Conservation (phyloP, 495 filamentous ascomycete genomes). For the Penicillium malachiteum region DNA sequence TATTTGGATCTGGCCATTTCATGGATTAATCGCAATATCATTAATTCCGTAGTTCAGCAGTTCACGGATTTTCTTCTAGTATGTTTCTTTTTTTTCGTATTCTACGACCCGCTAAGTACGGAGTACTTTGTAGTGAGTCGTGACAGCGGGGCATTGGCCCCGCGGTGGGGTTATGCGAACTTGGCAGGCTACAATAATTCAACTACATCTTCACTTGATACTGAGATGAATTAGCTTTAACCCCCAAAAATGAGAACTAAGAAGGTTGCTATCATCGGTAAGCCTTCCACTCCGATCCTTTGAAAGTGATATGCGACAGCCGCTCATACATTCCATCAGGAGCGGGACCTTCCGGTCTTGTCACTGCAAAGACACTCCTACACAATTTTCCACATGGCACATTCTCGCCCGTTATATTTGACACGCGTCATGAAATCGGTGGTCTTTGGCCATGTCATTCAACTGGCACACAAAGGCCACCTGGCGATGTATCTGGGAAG, state of each 20-base stretch:
- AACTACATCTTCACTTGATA: neutral
- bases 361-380: constrained; percentile 76
- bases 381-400: constrained; percentile 53
- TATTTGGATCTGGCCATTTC: no score
- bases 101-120: neutral
- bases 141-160: neutral
- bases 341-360: constrained; percentile 78
- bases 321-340: constrained; percentile 41
- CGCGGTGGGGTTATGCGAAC: neutral
- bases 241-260: constrained; percentile 39
- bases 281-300: constrained; percentile 12
- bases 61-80: neutral
- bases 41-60: neutral
- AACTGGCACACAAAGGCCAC: constrained; percentile 28
- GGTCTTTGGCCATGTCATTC: constrained; percentile 63
- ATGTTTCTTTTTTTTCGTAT: neutral
- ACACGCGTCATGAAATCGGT: constrained; percentile 61
- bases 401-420: constrained; percentile 71
- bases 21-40: no score
- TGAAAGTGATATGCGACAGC: neutral
- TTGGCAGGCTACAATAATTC: neutral
- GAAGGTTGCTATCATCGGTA: constrained; percentile 68
- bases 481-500: constrained; percentile 26
- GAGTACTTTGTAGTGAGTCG: neutral
- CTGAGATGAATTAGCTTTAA: neutral